Base-by-base conservation (phyloP, 2,329 filamentous ascomycete genomes). In the Alternaria burnsii region DNA sequence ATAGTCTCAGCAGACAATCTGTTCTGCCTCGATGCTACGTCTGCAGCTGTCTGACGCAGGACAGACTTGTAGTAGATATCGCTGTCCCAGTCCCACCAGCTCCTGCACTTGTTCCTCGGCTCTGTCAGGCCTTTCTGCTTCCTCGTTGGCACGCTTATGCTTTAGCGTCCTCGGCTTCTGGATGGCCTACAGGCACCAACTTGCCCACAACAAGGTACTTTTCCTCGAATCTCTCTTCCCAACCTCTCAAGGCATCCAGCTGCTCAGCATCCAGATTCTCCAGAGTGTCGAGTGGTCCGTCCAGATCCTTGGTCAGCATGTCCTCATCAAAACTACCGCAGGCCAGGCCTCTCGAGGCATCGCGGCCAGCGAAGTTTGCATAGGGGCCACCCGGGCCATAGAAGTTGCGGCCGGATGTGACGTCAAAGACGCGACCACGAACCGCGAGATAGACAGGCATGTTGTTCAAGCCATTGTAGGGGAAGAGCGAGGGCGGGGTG, bases 361-460 rank as follows among this genome's bases (percentile, higher is more conserved):
- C 95, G 40, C 94, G 85, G 0, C 95, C 95, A 0, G 95, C 95
- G 76, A 99, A 99, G 82, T 98, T 98, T 78, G 90, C 89, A 79
- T 99, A 99, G 2, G 94, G 93, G 0, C 94, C 94, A 12, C 93
- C 94, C 20, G 95, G 95, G 4, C 95, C 95, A 81, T 99, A 99
- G 80, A 98, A 98, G 83, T 96, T 94, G 74, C 90, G 88, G 24
- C 95, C 94, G 14, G 88, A 82, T 0, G 89, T 88, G 24, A 98
- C 94, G 77, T 99, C 95, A 77, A 97, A 98, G 65, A 98, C 90
- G 52, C 88, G 89, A 53, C 95, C 94, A 42, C 93, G 91, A 18
- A 98, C 93, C n/a, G 93, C 91, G 50, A 99, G 87, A 80, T 92
- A 97, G 58, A 98, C 92, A 51, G 92, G 92, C 68, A 82, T 83